Conservation (phyloP, 805 yeast species). For the Cyberlindnera mrakii region DNA sequence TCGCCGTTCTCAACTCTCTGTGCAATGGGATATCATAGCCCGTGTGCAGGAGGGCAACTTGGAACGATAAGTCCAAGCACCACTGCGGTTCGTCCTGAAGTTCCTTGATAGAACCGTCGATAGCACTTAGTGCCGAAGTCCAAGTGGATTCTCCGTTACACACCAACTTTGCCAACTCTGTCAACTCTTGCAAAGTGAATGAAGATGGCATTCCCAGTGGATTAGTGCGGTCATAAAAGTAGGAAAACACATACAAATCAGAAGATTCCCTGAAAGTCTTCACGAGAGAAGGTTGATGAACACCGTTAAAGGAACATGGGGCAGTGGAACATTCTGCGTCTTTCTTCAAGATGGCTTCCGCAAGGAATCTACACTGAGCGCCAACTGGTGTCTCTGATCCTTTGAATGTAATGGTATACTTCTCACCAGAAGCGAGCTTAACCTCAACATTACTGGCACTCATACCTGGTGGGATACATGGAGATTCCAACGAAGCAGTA, state of each 20-base stretch:
- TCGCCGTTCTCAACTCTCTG: constrained; percentile 89
- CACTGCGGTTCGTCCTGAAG: constrained; percentile 81
- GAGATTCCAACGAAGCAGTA: constrained; percentile 53
- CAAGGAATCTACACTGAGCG: constrained; percentile 79
- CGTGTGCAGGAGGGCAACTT: constrained; percentile 84
- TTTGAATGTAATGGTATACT: constrained; percentile 51
- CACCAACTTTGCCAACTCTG: constrained; percentile 74
- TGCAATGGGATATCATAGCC: constrained; percentile 92
- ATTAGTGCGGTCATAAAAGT: constrained; percentile 88
- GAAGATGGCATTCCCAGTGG: constrained; percentile 94
- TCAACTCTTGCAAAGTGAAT: constrained; percentile 79
- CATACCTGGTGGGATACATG: constrained; percentile 83
- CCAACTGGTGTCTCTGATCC: constrained; percentile 65
- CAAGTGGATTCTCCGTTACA: constrained; percentile 80
- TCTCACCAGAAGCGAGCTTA: constrained; percentile 40
- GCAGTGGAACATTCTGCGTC: constrained; percentile 65
- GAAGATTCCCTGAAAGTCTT: constrained; percentile 64
- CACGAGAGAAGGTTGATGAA: constrained; percentile 89
- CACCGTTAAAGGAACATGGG: constrained; percentile 96
- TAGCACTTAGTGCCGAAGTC: constrained; percentile 58
- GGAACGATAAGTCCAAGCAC: constrained; percentile 90
- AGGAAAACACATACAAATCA: constrained; percentile 88
- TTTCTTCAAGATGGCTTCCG: constrained; percentile 79
- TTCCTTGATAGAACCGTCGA: constrained; percentile 59
- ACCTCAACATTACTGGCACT: constrained; percentile 57